These are phyloP conservation scores for Pterulicium gracile DNA, from an alignment of 1,284 basidiomycete genomes.

Conservation along the genomic window DNA sequence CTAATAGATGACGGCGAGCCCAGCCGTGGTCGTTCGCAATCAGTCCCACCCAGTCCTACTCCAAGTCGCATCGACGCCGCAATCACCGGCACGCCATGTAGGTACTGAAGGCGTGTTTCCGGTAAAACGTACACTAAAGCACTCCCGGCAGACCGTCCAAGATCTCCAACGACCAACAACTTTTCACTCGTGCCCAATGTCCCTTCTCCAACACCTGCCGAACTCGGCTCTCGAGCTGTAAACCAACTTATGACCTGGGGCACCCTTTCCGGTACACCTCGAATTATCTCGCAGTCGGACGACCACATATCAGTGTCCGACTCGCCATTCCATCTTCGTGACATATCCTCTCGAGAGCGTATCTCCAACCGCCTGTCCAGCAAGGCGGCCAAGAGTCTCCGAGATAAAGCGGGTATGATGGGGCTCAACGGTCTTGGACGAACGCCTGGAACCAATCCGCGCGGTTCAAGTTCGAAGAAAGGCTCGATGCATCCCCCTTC, in stretches of 20 bases:
- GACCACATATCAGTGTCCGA: constrained; percentile 37
- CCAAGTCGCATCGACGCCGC: constrained; percentile 82
- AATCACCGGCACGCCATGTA: constrained; percentile 74
- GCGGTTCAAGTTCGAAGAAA: too few species aligned
- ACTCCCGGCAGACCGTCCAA: constrained; percentile 41
- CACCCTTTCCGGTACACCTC: constrained; percentile 77
- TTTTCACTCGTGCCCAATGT: constrained; percentile 73
- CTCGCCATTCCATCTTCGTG: constrained; percentile 64
- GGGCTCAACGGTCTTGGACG: constrained; percentile 22
- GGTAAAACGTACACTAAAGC: constrained; percentile 38
- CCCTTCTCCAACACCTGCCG: constrained; percentile 77
- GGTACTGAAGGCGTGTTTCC: constrained; percentile 14
- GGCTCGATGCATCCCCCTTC: constrained; percentile 60
- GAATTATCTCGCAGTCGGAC: constrained; percentile 63
- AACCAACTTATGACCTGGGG: constrained; percentile 94
- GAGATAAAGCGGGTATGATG: constrained; percentile 55
- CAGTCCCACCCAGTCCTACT: constrained; percentile 76
- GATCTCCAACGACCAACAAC: constrained; percentile 41
- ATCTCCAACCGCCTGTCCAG: constrained; percentile 72
- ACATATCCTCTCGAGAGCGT: constrained; percentile 62
- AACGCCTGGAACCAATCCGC: constrained; percentile 26
- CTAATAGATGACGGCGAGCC: constrained; percentile 56
- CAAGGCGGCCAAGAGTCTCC: constrained; percentile 56
- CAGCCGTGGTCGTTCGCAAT: constrained; percentile 30
- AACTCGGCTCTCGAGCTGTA: constrained; percentile 64